Base-by-base conservation (phyloP, 2,329 filamentous ascomycete genomes). In the Nemania serpens region DNA sequence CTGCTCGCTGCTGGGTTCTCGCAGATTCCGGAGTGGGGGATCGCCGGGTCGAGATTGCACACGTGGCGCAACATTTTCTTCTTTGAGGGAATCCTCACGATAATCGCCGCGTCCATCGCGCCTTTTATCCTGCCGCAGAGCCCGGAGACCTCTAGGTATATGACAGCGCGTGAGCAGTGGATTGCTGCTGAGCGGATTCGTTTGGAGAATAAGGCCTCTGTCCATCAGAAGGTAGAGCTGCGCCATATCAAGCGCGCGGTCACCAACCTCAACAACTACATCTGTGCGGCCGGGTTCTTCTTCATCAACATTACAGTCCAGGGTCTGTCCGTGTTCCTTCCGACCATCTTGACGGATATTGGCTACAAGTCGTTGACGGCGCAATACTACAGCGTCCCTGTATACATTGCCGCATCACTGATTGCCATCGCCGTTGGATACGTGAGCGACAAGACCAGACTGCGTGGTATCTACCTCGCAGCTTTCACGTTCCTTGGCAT, bases 61-160 rank as follows among this genome's bases (percentile, higher is more conserved):
- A 81, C 77, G 0, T 84, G 82, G 82, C 77, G 81, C 61, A 84
- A 84, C 70, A 88, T 88, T 66, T 87, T 87, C 76, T 86, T 87
- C 74, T 86, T 88, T 61, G 84, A 87, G 69, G 85, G 84, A 0
- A 70, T 86, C 43, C 67, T 86, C 62, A 87, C 84, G 10, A 71
- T 81, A 20, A 59, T 82, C 43, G 67, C 82, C 12, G 83, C 81
- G 0, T 41, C 79, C 1, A 59, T 75, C 1, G 81, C 83, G 0
- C 82, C 83, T 0, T 75, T 82, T 53, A 73, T 83, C 62, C 80
- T 87, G 75, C 83, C 84, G 0, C 78, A 77, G 7, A 77, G 71
- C 11, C 84, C 84, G 0, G 70, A 73, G 7, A 75, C 78, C 0
- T 82, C 81, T 22, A 79, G 75, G 57, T 83, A 82, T 65, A 72